Percentiles rank a stretch among this genome's conserved stretches.
phyloP scores from a whole-genome alignment of 345 rosid species.

The Orychophragmus violaceus region DNA sequence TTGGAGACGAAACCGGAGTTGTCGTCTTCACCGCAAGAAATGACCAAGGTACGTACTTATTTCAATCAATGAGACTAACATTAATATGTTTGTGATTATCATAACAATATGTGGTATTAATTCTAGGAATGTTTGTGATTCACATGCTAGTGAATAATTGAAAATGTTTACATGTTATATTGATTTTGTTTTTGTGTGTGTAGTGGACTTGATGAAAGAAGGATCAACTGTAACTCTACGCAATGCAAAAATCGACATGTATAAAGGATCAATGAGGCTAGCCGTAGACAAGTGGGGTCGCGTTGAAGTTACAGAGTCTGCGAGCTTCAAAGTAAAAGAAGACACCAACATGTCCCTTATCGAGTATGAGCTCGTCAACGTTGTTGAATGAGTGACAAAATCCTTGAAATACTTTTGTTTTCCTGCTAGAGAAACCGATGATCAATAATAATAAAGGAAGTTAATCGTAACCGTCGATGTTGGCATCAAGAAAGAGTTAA shows the following conservation, averaged over 20 bases:
- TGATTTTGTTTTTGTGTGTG: constrained; percentile 1
- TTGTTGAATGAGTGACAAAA: constrained; percentile 48
- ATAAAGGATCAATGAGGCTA: constrained; percentile 77
- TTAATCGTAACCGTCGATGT: neutral
- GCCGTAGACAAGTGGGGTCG: constrained; percentile 68
- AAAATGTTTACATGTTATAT: neutral
- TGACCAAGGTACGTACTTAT: constrained; percentile 62
- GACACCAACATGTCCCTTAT: constrained; percentile 69
- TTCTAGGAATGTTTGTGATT: neutral
- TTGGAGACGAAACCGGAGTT: constrained; percentile 92
- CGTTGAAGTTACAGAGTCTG: constrained; percentile 55
- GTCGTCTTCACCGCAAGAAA: constrained; percentile 82
- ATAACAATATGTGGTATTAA: neutral
- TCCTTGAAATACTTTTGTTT: neutral
- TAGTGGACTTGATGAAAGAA: constrained; percentile 84
- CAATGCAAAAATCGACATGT: constrained; percentile 72
- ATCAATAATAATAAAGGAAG: neutral
- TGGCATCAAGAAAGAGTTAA: constrained; percentile 1
- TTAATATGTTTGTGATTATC: neutral
- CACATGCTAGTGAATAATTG: neutral
- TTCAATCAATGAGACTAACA: neutral
- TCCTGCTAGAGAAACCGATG: neutral
- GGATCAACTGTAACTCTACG: constrained; percentile 57
- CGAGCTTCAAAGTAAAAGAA: constrained; percentile 60
- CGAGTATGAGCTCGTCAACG: constrained; percentile 66